Percentiles rank a stretch among this genome's conserved stretches.
These are phyloP conservation scores for Poa annua DNA, from an alignment of 176 grass and related monocot species.

Conservation along the genomic window DNA sequence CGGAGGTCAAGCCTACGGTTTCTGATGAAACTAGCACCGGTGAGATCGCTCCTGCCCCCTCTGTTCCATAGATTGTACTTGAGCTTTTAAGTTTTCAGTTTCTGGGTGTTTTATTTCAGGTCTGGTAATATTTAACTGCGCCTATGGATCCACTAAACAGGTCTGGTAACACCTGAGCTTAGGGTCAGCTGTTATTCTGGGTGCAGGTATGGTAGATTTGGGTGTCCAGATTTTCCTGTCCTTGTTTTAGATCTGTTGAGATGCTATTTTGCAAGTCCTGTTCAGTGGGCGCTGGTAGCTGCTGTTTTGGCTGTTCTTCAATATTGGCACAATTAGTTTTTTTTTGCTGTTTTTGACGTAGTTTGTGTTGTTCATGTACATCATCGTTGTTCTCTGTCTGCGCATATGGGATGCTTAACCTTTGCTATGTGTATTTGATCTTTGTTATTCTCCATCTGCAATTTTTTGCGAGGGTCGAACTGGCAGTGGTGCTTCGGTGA, in stretches of 20 bases:
- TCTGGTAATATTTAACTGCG: background rate
- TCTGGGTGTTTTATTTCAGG: too few species aligned
- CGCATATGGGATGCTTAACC: too few species aligned
- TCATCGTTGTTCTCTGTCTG: too few species aligned
- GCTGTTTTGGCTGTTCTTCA: background rate
- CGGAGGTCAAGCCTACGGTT: background rate
- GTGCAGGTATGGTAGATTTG: too few species aligned
- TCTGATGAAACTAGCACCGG: background rate
- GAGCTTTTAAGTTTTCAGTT: too few species aligned
- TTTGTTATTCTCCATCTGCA: too few species aligned
- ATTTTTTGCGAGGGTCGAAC: too few species aligned
- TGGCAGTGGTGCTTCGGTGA: too few species aligned
- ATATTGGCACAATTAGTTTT: background rate
- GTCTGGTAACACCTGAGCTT: too few species aligned
- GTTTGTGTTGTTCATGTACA: too few species aligned
- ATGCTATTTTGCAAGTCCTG: background rate
- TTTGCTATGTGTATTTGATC: too few species aligned
- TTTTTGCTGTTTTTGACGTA: background rate
- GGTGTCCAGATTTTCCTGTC: background rate
- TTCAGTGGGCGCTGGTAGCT: background rate
- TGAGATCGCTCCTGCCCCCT: background rate
- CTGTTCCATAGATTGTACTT: background rate
- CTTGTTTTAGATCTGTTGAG: background rate
- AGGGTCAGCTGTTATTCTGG: too few species aligned
- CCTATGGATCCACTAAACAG: background rate